phyloP scores from a whole-genome alignment of 441 rosid species.

The Capsella rubella region DNA sequence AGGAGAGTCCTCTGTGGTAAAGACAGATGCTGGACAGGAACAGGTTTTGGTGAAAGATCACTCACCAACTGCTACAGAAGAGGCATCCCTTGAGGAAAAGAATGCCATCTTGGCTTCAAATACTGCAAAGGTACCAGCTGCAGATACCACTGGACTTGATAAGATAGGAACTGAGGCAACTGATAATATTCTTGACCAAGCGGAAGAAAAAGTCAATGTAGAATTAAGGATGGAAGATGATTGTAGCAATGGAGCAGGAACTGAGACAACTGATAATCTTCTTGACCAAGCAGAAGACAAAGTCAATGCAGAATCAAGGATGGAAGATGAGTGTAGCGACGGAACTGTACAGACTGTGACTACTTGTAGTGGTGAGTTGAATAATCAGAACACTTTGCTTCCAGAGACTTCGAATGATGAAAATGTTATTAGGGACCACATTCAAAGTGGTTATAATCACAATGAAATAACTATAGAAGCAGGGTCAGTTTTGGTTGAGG shows the following conservation, averaged over 20 bases:
- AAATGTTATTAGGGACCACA: slow-evolving; percentile 43
- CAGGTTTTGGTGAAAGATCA: slow-evolving; percentile 51
- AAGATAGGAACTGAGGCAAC: slow-evolving; percentile 42
- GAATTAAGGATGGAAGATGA: slow-evolving; percentile 53
- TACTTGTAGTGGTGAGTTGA: slow-evolving; percentile 43
- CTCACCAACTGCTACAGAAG: slow-evolving; percentile 48
- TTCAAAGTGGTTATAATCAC: slow-evolving; percentile 38
- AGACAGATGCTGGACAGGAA: slow-evolving; percentile 52
- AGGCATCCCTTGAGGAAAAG: slow-evolving; percentile 49
- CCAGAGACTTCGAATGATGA: slow-evolving; percentile 29
- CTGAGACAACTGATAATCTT: slow-evolving; percentile 39
- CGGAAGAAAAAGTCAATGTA: slow-evolving; percentile 46
- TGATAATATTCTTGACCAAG: slow-evolving; percentile 47
- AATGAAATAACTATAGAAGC: slow-evolving; percentile 43
- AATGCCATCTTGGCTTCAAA: slow-evolving; percentile 47
- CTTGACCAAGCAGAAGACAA: slow-evolving; percentile 47
- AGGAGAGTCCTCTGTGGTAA: slow-evolving; percentile 47
- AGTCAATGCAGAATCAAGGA: slow-evolving; percentile 49
- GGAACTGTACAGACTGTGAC: slow-evolving; percentile 37
- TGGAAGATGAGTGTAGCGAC: slow-evolving; percentile 47
- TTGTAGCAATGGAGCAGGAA: slow-evolving; percentile 21
- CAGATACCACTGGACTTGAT: slow-evolving; percentile 43
- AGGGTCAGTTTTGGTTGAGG: slow-evolving; percentile 41
- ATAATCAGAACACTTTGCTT: slow-evolving; percentile 47
- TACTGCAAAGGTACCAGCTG: slow-evolving; percentile 42